These are phyloP conservation scores for Fraxinus baroniana DNA, from an alignment of 305 asterid species.

Conservation along the genomic window DNA sequence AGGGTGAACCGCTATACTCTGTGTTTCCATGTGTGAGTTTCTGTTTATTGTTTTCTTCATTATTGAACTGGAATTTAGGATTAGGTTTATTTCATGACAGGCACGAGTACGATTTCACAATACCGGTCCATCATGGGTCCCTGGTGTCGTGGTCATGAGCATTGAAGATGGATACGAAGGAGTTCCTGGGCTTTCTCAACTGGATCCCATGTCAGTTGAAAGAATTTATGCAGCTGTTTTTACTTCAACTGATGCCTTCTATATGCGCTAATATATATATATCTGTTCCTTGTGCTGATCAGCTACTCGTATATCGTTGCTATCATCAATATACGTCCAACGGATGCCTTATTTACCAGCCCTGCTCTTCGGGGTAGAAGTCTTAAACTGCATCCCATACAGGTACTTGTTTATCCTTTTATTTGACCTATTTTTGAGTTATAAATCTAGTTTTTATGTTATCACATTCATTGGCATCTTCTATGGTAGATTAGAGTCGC, in stretches of 20 bases:
- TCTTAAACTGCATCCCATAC: constrained; percentile 75
- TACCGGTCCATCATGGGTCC: constrained; percentile 72
- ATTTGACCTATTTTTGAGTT: neutral
- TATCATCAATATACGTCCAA: constrained; percentile 61
- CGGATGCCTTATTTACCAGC: constrained; percentile 46
- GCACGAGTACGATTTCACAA: constrained; percentile 74
- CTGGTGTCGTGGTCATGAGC: constrained; percentile 82
- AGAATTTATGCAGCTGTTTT: neutral
- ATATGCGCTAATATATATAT: constrained; percentile 11
- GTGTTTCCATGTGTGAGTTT: neutral
- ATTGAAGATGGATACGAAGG: constrained; percentile 82
- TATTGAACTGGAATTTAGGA: neutral
- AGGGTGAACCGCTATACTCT: neutral
- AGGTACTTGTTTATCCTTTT: constrained; percentile 43
- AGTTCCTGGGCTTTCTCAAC: constrained; percentile 49
- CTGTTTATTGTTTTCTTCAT: neutral
- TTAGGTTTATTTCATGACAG: constrained; percentile 29
- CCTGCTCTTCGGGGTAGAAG: constrained; percentile 51
- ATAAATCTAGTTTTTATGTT: neutral
- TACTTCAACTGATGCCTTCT: constrained; percentile 6
- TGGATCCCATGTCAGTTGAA: constrained; percentile 63
- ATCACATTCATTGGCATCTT: neutral
- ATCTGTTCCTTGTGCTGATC: constrained; percentile 24
- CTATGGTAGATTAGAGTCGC: neutral
- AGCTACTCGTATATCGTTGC: constrained; percentile 70